Evolutionary conservation across 768 basidiomycete species (phyloP).

Genomic region (Saitozyma sp.): DNA sequence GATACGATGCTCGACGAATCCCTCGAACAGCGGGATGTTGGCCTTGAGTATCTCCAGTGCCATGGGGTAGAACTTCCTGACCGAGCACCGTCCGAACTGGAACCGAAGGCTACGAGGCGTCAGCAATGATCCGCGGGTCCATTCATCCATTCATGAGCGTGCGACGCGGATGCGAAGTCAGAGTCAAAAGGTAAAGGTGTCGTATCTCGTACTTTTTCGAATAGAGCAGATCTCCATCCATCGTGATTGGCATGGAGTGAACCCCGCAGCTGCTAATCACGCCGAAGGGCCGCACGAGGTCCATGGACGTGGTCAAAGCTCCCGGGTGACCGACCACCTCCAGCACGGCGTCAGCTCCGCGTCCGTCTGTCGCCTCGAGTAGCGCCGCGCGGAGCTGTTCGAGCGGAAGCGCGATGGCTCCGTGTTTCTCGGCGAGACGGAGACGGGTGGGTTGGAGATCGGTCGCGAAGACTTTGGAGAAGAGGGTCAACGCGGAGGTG

Average conservation of each 20-base stretch:
- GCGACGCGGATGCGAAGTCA: neutral
- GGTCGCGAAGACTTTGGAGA: slow-evolving; percentile 46
- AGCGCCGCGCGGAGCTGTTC: slow-evolving; percentile 24
- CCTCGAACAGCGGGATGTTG: slow-evolving; percentile 33
- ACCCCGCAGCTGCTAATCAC: slow-evolving; percentile 47
- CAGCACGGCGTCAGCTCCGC: slow-evolving; percentile 51
- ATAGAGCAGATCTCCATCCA: slow-evolving; percentile 39
- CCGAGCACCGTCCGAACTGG: slow-evolving; percentile 46
- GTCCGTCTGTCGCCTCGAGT: slow-evolving; percentile 34
- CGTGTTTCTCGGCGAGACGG: slow-evolving; percentile 48
- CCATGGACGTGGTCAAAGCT: slow-evolving; percentile 44
- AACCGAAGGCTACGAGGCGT: slow-evolving; percentile 26
- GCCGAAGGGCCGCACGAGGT: slow-evolving; percentile 47
- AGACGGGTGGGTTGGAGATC: slow-evolving; percentile 26
- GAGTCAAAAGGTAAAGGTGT: neutral
- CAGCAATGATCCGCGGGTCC: slow-evolving; percentile 2
- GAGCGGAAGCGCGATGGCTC: slow-evolving; percentile 46
- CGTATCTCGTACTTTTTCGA: slow-evolving; percentile 42
- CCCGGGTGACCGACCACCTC: slow-evolving; percentile 51
- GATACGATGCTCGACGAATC: slow-evolving; percentile 37
- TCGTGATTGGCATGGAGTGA: slow-evolving; percentile 28
- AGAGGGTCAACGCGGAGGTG: slow-evolving; percentile 47
- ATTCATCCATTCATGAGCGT: neutral
- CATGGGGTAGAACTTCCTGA: slow-evolving; percentile 25
- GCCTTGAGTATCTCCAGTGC: slow-evolving; percentile 32